Conservation (phyloP, 352 stramenopile species). For the Phytophthora fragariae region DNA sequence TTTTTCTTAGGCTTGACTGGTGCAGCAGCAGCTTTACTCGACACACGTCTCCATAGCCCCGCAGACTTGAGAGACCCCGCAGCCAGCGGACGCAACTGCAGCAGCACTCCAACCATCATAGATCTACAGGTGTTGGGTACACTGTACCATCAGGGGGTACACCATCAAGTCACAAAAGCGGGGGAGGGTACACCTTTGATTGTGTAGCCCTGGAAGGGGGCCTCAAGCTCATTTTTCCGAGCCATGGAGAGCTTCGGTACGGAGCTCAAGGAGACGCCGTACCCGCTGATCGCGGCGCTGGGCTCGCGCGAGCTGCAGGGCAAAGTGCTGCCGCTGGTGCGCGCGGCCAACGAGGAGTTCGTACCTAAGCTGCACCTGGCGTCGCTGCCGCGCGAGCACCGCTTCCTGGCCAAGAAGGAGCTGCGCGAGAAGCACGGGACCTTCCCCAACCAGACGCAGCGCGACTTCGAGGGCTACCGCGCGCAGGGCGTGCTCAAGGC, state of each 20-base stretch:
- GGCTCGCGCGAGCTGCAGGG: slow-evolving; percentile 77
- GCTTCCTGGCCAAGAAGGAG: slow-evolving; percentile 86
- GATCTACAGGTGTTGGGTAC: too few species aligned
- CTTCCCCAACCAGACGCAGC: slow-evolving; percentile 86
- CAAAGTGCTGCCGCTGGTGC: slow-evolving; percentile 75
- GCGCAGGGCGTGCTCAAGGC: slow-evolving; percentile 81
- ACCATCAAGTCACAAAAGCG: too few species aligned
- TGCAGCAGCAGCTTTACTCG: background rate
- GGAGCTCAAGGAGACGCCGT: slow-evolving; percentile 90
- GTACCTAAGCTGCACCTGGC: slow-evolving; percentile 81
- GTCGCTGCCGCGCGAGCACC: slow-evolving; percentile 75
- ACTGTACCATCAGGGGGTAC: too few species aligned
- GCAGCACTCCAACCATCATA: background rate
- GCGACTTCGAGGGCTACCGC: slow-evolving; percentile 79
- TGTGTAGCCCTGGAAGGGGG: too few species aligned
- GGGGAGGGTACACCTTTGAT: too few species aligned
- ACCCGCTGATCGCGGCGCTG: slow-evolving; percentile 84
- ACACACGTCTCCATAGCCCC: slow-evolving; percentile 5
- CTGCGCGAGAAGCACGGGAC: slow-evolving; percentile 86
- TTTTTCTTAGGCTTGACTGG: slow-evolving; percentile 52
- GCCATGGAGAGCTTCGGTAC: slow-evolving; percentile 86
- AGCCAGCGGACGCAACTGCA: slow-evolving; percentile 6
- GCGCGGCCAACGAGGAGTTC: slow-evolving; percentile 84
- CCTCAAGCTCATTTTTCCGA: background rate
- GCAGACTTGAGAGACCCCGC: background rate